These are phyloP conservation scores for Trichoderma virens DNA, from an alignment of 495 filamentous ascomycete species.

Conservation along the genomic window DNA sequence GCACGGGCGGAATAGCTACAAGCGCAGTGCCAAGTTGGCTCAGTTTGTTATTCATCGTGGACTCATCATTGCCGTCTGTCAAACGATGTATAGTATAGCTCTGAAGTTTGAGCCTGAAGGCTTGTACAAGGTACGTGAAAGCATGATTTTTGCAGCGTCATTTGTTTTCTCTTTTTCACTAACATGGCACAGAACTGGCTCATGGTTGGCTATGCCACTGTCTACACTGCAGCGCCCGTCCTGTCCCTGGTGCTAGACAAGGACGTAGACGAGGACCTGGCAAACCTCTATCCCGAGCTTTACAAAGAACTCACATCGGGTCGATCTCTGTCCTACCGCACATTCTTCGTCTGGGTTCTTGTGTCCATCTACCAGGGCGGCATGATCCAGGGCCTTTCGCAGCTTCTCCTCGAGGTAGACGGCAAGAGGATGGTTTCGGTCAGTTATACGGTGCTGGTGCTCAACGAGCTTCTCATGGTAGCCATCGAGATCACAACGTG, in stretches of 20 bases:
- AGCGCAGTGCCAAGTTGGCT: conserved; percentile 86
- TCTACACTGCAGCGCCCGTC: conserved; percentile 92
- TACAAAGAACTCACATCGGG: conserved; percentile 92
- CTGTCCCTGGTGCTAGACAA: conserved; percentile 93
- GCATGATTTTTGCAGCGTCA: not conserved
- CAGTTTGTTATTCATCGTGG: conserved; percentile 99
- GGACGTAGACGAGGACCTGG: conserved; percentile 87
- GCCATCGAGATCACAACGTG: conserved; percentile 93
- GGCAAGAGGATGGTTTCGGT: conserved; percentile 75
- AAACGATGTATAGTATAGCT: conserved; percentile 95
- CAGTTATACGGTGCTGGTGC: conserved; percentile 81
- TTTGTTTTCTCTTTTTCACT: conserved; percentile 12
- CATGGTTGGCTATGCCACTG: conserved; percentile 90
- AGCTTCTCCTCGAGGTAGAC: conserved; percentile 72
- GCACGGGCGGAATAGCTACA: conserved; percentile 97
- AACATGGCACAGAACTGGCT: conserved; percentile 66
- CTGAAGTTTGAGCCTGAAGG: conserved; percentile 86
- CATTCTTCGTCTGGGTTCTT: conserved; percentile 96
- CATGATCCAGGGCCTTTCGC: conserved; percentile 86
- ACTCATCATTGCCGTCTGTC: conserved; percentile 87
- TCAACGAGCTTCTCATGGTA: conserved; percentile 97
- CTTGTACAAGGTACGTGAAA: conserved; percentile 58
- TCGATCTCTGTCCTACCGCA: conserved; percentile 76
- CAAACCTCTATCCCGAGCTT: conserved; percentile 92
- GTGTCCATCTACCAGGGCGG: conserved; percentile 92